phyloP scores from a whole-genome alignment of 768 basidiomycete genomes.

The Naganishia kalamii region DNA sequence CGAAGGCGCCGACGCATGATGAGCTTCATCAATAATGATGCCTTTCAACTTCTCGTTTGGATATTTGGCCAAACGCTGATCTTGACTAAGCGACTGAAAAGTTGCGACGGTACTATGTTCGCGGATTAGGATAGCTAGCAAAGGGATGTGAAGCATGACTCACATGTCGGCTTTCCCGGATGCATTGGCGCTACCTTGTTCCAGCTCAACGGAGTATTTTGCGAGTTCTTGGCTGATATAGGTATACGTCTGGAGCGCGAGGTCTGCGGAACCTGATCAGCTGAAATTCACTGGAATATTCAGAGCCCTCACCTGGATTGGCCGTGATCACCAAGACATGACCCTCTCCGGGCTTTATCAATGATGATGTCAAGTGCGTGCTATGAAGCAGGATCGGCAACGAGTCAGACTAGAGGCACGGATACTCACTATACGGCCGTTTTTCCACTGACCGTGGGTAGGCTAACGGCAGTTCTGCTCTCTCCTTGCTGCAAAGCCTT shows the following conservation, averaged over 20 bases:
- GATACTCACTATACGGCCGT: background rate
- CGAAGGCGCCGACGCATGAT: background rate
- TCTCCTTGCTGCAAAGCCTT: background rate
- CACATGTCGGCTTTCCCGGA: background rate
- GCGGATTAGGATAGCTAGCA: background rate
- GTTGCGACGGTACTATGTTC: background rate
- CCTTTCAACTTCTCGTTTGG: background rate
- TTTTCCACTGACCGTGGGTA: background rate
- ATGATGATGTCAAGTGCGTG: background rate
- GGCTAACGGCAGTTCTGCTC: background rate
- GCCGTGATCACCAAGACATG: background rate
- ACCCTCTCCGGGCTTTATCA: background rate
- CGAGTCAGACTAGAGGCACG: background rate
- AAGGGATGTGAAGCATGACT: background rate
- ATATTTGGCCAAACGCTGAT: background rate
- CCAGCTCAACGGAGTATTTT: background rate
- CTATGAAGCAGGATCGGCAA: background rate
- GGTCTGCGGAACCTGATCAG: background rate
- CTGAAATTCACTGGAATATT: background rate
- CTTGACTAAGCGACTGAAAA: background rate
- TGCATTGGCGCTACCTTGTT: background rate
- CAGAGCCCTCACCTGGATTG: background rate
- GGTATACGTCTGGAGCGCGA: background rate
- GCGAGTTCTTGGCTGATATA: background rate
- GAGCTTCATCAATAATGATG: background rate